Evolutionary conservation across 2,329 filamentous ascomycete genomes (phyloP).

Genomic region (Corinectria fuckeliana): DNA sequence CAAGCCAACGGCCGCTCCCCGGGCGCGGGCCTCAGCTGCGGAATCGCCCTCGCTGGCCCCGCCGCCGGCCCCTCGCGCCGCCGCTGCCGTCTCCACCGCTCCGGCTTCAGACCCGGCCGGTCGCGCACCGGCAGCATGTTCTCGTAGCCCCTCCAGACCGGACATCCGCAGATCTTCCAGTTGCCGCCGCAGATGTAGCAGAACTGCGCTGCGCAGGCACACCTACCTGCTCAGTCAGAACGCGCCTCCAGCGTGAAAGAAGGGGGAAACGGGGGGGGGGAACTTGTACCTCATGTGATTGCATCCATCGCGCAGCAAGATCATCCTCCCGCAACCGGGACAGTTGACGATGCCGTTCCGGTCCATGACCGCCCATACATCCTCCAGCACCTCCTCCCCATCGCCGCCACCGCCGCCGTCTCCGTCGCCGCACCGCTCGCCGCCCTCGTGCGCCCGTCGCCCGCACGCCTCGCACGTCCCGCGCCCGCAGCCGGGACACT

Average conservation of each 20-base stretch:
- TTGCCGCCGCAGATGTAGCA: conserved; percentile 54
- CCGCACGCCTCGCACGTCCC: conserved; percentile 25
- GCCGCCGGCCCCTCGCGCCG: not conserved
- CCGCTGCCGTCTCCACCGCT: conserved; percentile 20
- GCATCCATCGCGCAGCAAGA: conserved; percentile 30
- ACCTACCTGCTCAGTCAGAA: conserved; percentile 41
- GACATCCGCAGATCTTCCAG: conserved; percentile 51
- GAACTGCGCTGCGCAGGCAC: conserved; percentile 56
- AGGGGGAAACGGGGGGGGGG: not conserved
- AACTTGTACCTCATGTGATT: conserved; percentile 33
- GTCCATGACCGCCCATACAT: conserved; percentile 37
- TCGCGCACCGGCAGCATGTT: conserved; percentile 14
- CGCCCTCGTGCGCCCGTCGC: conserved; percentile 13
- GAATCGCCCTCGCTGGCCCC: conserved; percentile 7
- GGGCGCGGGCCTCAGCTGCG: conserved; percentile 20
- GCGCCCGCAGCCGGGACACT: conserved; percentile 18
- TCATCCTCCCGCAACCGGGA: conserved; percentile 30
- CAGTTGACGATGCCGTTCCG: conserved; percentile 30
- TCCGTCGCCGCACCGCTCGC: conserved; percentile 16
- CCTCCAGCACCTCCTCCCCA: conserved; percentile 12
- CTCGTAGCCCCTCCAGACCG: conserved; percentile 1
- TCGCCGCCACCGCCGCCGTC: not conserved
- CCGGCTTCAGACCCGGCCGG: conserved; percentile 27
- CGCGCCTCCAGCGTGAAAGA: not conserved
- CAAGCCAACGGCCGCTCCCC: conserved; percentile 14